A percentile compares a stretch with the other conserved stretches of the same genome.
phyloP scores from a whole-genome alignment of 495 filamentous ascomycete species.

The Pseudomonodictys pantanalensis region DNA sequence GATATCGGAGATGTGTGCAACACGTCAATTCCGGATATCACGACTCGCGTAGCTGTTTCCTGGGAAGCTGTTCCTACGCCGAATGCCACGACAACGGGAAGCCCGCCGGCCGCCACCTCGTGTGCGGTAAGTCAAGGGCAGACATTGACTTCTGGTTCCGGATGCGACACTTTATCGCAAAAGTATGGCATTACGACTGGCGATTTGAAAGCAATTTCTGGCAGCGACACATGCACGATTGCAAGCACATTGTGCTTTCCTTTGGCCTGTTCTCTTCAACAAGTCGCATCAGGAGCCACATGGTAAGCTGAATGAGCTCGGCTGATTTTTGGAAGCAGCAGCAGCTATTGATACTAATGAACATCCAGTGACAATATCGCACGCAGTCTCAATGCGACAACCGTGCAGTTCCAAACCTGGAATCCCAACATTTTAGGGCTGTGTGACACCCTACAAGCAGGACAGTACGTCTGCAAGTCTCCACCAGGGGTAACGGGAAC shows the following conservation, averaged over 20 bases:
- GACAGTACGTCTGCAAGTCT: not conserved
- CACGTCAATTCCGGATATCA: not conserved
- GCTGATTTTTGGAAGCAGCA: not conserved
- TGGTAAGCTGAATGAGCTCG: not conserved
- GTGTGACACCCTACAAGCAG: not conserved
- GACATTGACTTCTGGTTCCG: not conserved
- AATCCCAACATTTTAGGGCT: not conserved
- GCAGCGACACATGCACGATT: not conserved
- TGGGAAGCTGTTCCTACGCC: not conserved
- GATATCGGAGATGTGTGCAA: not conserved
- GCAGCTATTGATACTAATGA: not conserved
- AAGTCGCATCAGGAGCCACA: not conserved
- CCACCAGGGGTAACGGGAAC: not conserved
- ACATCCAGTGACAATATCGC: not conserved
- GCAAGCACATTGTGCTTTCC: not conserved
- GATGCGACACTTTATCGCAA: not conserved
- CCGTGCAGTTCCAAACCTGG: not conserved
- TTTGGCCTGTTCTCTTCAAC: not conserved
- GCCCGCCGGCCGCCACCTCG: not conserved
- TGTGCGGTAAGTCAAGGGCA: not conserved
- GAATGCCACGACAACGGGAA: not conserved
- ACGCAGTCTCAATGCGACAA: not conserved
- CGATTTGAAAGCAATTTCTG: not conserved
- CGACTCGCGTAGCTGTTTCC: not conserved
- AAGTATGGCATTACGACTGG: not conserved